phyloP scores from a whole-genome alignment of 768 basidiomycete species.

The Trametes elegans region DNA sequence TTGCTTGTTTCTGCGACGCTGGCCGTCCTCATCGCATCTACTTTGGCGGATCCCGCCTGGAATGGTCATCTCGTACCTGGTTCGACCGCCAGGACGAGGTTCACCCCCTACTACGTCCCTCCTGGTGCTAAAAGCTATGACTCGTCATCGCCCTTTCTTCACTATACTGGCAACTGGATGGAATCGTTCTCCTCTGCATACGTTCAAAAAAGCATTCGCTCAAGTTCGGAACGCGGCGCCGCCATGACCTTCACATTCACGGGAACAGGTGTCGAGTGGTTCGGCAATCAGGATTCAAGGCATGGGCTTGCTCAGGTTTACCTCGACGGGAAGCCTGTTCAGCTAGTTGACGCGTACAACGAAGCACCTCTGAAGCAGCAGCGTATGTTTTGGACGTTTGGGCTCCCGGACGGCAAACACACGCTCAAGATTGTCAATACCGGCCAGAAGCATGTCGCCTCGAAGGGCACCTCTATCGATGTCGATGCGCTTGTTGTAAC shows the following conservation, averaged over 20 bases:
- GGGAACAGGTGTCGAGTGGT: conserved; percentile 81
- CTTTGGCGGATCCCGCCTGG: conserved; percentile 54
- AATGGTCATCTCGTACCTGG: conserved; percentile 59
- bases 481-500: conserved; percentile 71
- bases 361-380: conserved; percentile 46
- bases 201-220: conserved; percentile 47
- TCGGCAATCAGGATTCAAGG: conserved; percentile 53
- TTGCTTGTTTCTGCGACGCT: conserved; percentile 19
- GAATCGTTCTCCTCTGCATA: conserved; percentile 52
- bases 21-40: conserved; percentile 18
- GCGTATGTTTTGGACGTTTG: conserved; percentile 60
- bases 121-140: conserved; percentile 70
- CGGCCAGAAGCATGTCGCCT: conserved; percentile 39
- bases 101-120: conserved; percentile 73
- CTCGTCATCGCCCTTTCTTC: conserved; percentile 65
- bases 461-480: conserved; percentile 40
- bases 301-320: conserved; percentile 59
- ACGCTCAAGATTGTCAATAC: conserved; percentile 62
- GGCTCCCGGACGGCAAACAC: conserved; percentile 51
- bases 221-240: conserved; percentile 49
- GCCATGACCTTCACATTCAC: conserved; percentile 56
- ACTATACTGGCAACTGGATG: conserved; percentile 60
- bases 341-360: conserved; percentile 47
- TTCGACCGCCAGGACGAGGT: conserved; percentile 43
- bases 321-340: conserved; percentile 51